phyloP scores from a whole-genome alignment of 2,329 filamentous ascomycete species.

The Colletotrichum tropicale region DNA sequence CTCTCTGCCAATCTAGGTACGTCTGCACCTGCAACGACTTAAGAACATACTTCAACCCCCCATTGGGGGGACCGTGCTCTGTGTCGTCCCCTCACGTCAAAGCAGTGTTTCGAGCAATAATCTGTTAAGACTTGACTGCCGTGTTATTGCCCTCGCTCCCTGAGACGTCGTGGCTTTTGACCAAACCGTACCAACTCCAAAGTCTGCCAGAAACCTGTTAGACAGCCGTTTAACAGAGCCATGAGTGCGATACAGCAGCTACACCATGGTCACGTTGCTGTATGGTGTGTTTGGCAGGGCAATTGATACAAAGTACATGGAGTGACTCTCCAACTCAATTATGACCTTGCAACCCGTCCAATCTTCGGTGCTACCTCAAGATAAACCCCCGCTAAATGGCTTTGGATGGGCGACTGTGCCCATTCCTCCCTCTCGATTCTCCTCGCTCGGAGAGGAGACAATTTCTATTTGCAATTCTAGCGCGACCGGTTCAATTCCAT shows the following conservation, averaged over 20 bases:
- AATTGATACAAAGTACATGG: not conserved
- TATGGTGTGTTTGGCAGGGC: not conserved
- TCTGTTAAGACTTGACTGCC: not conserved
- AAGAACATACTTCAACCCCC: not conserved
- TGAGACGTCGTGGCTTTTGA: not conserved
- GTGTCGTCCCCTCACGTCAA: constrained; percentile 12
- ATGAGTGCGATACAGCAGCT: not conserved
- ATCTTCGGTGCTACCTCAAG: constrained; percentile 6
- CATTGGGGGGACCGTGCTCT: constrained; percentile 5
- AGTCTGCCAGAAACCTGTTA: not conserved
- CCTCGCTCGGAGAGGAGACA: not conserved
- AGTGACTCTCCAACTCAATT: not conserved
- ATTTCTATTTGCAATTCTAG: not conserved
- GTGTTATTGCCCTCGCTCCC: not conserved
- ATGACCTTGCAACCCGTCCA: not conserved
- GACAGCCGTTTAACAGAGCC: not conserved
- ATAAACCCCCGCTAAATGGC: not conserved
- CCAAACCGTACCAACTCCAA: not conserved
- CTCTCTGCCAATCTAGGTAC: not conserved
- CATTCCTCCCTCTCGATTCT: not conserved
- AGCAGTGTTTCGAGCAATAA: constrained; percentile 17
- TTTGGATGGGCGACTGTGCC: not conserved
- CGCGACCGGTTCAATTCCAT: not conserved
- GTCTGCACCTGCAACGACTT: not conserved
- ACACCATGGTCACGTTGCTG: not conserved